Percentiles rank a stretch among this genome's conserved stretches.
These are phyloP conservation scores for Fistulinella prunicolor DNA, from an alignment of 768 basidiomycete genomes.

Conservation along the genomic window DNA sequence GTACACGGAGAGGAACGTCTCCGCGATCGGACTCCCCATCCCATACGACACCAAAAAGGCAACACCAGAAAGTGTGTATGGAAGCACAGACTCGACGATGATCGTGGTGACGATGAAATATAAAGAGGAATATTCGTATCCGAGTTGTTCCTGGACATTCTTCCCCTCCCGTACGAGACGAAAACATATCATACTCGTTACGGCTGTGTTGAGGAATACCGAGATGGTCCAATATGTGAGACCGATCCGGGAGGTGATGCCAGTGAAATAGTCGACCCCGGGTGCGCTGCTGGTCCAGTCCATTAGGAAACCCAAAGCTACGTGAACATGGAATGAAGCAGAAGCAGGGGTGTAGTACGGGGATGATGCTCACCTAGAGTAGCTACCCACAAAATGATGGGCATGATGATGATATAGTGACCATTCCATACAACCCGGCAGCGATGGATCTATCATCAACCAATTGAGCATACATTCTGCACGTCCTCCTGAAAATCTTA, in stretches of 20 bases:
- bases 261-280: constrained; percentile 15
- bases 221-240: constrained; percentile 19
- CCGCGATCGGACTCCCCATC: constrained; percentile 10
- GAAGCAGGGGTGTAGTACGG: neutral
- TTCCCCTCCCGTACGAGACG: constrained; percentile 11
- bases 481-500: neutral
- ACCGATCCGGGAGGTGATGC: constrained; percentile 7
- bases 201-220: constrained; percentile 12
- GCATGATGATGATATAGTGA: constrained; percentile 8
- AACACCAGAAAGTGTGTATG: constrained; percentile 24
- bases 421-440: constrained; percentile 36
- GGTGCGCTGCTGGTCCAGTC: constrained; percentile 14
- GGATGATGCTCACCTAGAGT: constrained; percentile 16
- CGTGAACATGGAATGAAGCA: neutral
- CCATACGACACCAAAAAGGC: constrained; percentile 23
- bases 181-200: constrained; percentile 26
- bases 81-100: constrained; percentile 24
- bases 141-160: constrained; percentile 8
- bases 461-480: neutral
- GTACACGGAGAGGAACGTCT: constrained; percentile 12
- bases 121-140: constrained; percentile 11
- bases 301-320: constrained; percentile 19
- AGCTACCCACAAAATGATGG: constrained; percentile 21
- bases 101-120: constrained; percentile 15
- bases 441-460: constrained; percentile 36